Conservation (phyloP, 78 protist genomes). For the Bigelowiella natans region DNA sequence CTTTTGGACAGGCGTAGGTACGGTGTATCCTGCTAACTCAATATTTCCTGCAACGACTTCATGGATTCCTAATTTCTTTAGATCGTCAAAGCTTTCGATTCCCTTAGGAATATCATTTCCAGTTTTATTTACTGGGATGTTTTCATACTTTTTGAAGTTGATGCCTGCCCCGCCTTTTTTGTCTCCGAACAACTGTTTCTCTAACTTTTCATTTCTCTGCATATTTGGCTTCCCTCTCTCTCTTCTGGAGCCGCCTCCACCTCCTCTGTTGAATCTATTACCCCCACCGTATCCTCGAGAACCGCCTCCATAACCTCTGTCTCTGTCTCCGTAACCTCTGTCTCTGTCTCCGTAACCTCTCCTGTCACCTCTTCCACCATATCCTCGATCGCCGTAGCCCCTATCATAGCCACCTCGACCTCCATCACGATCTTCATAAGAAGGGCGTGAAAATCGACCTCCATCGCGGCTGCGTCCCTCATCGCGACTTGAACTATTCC, state of each 20-base stretch:
- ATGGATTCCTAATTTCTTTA: background rate
- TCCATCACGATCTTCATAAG: background rate
- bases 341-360: background rate
- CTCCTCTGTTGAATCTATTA: background rate
- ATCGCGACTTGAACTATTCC: background rate
- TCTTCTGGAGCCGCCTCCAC: background rate
- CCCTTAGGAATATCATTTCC: conserved; percentile 6
- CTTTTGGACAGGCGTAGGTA: conserved; percentile 27
- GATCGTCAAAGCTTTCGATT: background rate
- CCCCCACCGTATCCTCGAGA: background rate
- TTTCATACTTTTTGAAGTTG: background rate
- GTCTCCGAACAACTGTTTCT: background rate
- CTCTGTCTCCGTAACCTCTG: background rate
- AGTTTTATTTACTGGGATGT: background rate
- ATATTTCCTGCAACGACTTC: background rate
- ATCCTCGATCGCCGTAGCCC: too few relatives aligned
- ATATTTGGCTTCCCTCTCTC: background rate
- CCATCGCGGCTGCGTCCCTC: background rate
- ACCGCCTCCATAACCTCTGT: background rate
- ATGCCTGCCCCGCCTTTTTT: background rate
- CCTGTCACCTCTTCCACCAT: background rate
- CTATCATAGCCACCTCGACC: too few relatives aligned
- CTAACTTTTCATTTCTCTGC: background rate
- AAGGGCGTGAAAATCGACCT: background rate
- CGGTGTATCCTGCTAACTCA: background rate